Base-by-base conservation (phyloP, 2,329 filamentous ascomycete genomes). In the Neofusicoccum umdonicola region DNA sequence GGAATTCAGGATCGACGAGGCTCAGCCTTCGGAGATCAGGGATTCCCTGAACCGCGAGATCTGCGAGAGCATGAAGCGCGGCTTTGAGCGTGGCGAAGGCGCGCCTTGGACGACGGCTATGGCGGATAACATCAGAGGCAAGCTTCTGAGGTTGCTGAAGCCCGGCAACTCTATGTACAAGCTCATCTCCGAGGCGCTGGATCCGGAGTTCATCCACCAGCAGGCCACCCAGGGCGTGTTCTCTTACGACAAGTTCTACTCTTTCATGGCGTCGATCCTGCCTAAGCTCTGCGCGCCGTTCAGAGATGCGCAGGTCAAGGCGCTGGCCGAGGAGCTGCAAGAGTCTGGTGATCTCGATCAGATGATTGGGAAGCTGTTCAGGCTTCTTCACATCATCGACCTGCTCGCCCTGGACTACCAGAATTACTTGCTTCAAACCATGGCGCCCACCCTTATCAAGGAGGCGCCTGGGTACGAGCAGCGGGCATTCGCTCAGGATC, bases 201-300 rank as follows among this genome's bases (percentile, higher is more conserved):
- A 94, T 69, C 86, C 88, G 1, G 88, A 92, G 44, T 82, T 90
- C 67, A 88, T 92, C 34, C 82, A 84, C 66, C 85, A 84, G 45
- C 89, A 93, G 68, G 91, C 91, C 71, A 80, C 81, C 9, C 83
- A 87, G 63, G 90, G 91, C 13, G 87, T 86, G 57, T 94, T 94
- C 74, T 93, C 91, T 0, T 93, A 93, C 68, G 88, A 90, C 68
- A 89, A 87, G 65, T 93, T 94, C 77, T 94, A 94, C 73, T 80
- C 83, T 1, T 90, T 91, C 67, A 91, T 94, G 83, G 87, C 87
- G 1, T 85, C 86, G 1, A 83, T 95, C 52, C 81, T 95, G 56
- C 91, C 91, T 5, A 91, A 91, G 73, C 85, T 95, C 13, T 94
- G 91, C 70, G 91, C 91, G 0, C 91, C 91, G 0, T 88, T 91